A percentile compares a stretch with the other conserved stretches of the same genome.
These are phyloP conservation scores for Neurospora tetraspora DNA, from an alignment of 495 filamentous ascomycete species.

Conservation along the genomic window DNA sequence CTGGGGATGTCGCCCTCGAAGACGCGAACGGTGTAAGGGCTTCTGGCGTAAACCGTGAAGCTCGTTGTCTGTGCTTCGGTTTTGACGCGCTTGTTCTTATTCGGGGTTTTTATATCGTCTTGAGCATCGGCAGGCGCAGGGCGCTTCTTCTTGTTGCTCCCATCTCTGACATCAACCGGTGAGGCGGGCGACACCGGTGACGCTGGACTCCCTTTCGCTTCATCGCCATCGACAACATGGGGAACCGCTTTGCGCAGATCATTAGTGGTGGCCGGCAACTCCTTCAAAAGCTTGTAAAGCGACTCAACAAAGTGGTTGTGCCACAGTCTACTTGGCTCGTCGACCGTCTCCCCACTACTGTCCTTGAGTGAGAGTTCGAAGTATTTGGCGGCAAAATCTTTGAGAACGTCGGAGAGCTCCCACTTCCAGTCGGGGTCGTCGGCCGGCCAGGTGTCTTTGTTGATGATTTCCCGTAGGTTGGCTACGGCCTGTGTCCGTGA, in stretches of 20 bases:
- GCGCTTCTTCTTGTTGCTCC: not conserved
- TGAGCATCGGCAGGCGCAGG: not conserved
- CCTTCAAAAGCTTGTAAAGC: not conserved
- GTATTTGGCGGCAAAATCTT: not conserved
- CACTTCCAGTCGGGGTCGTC: not conserved
- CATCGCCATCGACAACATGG: not conserved
- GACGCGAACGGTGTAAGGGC: not conserved
- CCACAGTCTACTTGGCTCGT: too few species aligned
- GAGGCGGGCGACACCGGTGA: too few species aligned
- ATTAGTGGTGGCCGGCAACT: not conserved
- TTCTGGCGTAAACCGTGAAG: not conserved
- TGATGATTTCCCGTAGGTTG: fast-evolving
- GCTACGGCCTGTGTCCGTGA: not conserved
- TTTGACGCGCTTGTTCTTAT: not conserved
- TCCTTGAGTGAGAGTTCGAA: not conserved
- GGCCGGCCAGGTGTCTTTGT: not conserved
- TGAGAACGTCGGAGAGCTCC: not conserved
- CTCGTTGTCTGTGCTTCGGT: fast-evolving
- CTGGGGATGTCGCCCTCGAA: not conserved
- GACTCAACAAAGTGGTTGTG: not conserved
- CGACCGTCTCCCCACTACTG: too few species aligned
- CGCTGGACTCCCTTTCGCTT: not conserved
- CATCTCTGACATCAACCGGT: too few species aligned
- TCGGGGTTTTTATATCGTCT: not conserved
- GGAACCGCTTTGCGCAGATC: not conserved